Conservation (phyloP, 805 yeast genomes). For the Monosporozyma unispora region DNA sequence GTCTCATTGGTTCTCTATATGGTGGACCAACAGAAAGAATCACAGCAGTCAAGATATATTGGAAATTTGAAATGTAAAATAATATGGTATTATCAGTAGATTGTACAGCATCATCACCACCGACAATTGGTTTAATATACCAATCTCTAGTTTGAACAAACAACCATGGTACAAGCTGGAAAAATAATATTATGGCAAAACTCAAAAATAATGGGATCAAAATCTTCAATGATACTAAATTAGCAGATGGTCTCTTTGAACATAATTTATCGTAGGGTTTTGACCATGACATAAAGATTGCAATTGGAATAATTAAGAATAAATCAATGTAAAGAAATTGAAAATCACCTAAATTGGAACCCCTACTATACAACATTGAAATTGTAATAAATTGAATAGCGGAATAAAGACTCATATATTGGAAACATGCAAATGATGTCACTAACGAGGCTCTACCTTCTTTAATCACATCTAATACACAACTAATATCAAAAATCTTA, state of each 20-base stretch:
- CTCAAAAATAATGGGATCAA: constrained; percentile 75
- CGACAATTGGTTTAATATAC: constrained; percentile 76
- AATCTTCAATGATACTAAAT: constrained; percentile 81
- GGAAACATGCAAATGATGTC: constrained; percentile 93
- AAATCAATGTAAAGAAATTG: constrained; percentile 92
- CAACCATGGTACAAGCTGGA: constrained; percentile 66
- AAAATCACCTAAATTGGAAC: constrained; percentile 92
- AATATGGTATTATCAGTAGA: constrained; percentile 85
- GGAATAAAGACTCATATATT: constrained; percentile 93
- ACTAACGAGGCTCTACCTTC: constrained; percentile 95
- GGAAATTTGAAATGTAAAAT: constrained; percentile 75
- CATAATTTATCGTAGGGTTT: constrained; percentile 56
- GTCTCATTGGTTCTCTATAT: constrained; percentile 64
- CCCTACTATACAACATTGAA: constrained; percentile 73
- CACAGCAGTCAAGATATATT: constrained; percentile 76
- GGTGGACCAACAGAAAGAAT: constrained; percentile 92
- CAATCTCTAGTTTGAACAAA: constrained; percentile 51
- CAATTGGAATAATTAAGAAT: constrained; percentile 84
- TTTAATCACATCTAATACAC: constrained; percentile 81
- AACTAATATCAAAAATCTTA: constrained; percentile 78
- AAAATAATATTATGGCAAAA: constrained; percentile 50
- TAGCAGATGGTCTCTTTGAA: constrained; percentile 83
- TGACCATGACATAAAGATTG: constrained; percentile 97
- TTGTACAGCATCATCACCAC: constrained; percentile 70
- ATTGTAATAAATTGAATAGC: constrained; percentile 93